Evolutionary conservation across 164 flowering plant species (phyloP).

Genomic region (Annona squamosa): DNA sequence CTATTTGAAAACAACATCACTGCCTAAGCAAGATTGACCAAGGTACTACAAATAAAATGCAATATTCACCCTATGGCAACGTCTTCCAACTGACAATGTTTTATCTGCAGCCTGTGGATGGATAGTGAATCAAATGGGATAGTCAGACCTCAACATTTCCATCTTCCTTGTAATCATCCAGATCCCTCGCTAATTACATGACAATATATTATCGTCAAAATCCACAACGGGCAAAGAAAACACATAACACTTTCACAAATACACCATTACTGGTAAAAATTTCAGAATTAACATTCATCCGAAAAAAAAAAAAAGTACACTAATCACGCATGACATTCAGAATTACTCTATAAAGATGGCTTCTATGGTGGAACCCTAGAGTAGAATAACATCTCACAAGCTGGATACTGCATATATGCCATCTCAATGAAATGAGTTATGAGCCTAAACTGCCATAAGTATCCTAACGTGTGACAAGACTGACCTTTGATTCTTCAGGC

Average conservation of each 20-base stretch:
- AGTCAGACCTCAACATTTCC: too few relatives aligned
- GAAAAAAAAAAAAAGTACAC: neutral
- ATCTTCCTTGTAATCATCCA: too few relatives aligned
- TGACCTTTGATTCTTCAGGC: slow-evolving; percentile 67
- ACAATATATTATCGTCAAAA: too few relatives aligned
- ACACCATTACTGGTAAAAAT: neutral
- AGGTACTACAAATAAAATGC: too few relatives aligned
- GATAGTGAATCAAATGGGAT: too few relatives aligned
- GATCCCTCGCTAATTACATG: too few relatives aligned
- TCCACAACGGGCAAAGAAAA: too few relatives aligned
- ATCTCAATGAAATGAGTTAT: neutral
- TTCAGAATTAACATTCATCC: neutral
- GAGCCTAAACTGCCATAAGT: neutral
- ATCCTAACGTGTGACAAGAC: neutral
- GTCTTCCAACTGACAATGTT: too few relatives aligned
- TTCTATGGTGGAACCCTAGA: neutral
- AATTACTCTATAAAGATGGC: neutral
- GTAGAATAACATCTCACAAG: neutral
- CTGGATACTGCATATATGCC: neutral
- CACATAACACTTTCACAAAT: neutral
- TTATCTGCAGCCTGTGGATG: too few relatives aligned
- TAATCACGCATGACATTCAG: neutral
- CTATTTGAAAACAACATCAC: too few relatives aligned
- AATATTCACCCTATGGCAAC: too few relatives aligned
- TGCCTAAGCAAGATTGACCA: too few relatives aligned